Conservation (phyloP, 192 early-diverging fungal species). For the Coemansia sp. region DNA sequence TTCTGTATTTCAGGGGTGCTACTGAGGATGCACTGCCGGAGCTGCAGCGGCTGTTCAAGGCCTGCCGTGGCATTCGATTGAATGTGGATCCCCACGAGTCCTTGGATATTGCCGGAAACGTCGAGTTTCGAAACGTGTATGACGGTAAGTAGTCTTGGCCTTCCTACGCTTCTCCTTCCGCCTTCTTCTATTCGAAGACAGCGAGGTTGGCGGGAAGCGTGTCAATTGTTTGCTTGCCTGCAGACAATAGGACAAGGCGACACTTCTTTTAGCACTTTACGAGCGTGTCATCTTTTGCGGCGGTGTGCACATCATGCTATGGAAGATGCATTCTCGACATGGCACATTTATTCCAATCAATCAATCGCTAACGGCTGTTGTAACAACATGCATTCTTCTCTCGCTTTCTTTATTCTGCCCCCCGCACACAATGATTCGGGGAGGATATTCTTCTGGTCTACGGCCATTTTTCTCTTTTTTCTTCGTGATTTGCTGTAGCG, state of each 20-base stretch:
- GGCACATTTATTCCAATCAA: background rate
- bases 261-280: too few species aligned
- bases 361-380: background rate
- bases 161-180: background rate
- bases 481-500: slow-evolving; percentile 24
- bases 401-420: background rate
- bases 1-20: slow-evolving; percentile 50
- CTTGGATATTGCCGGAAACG: slow-evolving; percentile 37
- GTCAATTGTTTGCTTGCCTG: background rate
- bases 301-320: too few species aligned
- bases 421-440: background rate
- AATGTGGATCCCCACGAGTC: slow-evolving; percentile 49
- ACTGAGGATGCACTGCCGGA: slow-evolving; percentile 45
- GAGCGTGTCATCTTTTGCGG: too few species aligned
- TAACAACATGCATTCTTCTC: background rate
- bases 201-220: background rate
- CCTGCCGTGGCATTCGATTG: slow-evolving; percentile 42
- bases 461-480: slow-evolving; percentile 4
- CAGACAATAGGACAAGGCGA: too few species aligned
- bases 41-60: slow-evolving; percentile 52
- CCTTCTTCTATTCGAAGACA: too few species aligned
- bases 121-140: slow-evolving; percentile 51
- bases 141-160: slow-evolving; percentile 42
- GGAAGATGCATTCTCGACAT: too few species aligned
- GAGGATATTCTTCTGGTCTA: slow-evolving; percentile 4